phyloP scores from a whole-genome alignment of 129 eudicot genomes.

The Flaveria linearis region DNA sequence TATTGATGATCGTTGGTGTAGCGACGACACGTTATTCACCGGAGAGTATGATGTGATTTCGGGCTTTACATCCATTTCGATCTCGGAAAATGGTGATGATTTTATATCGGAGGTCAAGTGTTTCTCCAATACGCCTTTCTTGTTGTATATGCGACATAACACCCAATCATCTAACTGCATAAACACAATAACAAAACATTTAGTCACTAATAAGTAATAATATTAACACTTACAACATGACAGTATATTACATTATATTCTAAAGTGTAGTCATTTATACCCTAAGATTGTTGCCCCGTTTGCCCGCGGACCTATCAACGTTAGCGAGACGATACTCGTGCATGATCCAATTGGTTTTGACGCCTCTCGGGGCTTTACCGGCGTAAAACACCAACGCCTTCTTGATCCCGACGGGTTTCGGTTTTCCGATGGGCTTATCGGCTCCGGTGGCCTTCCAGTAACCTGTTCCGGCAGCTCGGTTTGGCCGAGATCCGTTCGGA shows the following conservation, averaged over 20 bases:
- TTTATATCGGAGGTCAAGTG: conserved; percentile 37
- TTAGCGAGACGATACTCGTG: conserved; percentile 69
- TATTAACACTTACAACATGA: neutral
- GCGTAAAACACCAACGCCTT: conserved; percentile 71
- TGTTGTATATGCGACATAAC: conserved; percentile 69
- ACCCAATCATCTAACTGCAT: conserved; percentile 75
- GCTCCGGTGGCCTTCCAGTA: conserved; percentile 85
- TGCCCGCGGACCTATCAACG: conserved; percentile 68
- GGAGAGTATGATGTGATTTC: conserved; percentile 29
- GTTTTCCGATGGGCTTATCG: conserved; percentile 65
- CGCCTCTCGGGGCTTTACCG: conserved; percentile 69
- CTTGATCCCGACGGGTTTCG: conserved; percentile 60
- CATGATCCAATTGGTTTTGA: conserved; percentile 76
- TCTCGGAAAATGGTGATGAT: conserved; percentile 39
- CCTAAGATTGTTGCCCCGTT: conserved; percentile 50
- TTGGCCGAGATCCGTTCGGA: conserved; percentile 72
- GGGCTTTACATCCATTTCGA: conserved; percentile 50
- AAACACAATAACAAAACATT: conserved; percentile 4
- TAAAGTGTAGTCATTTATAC: conserved; percentile 21
- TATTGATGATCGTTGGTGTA: conserved; percentile 23
- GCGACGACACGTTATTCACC: neutral
- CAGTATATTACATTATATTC: too few species aligned
- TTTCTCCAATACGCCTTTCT: conserved; percentile 59
- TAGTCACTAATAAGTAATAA: neutral
- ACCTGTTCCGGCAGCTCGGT: conserved; percentile 68